A percentile compares a stretch with the other conserved stretches of the same genome.
These are phyloP conservation scores for Alternaria metachromatica DNA, from an alignment of 2,329 filamentous ascomycete genomes.

Conservation along the genomic window DNA sequence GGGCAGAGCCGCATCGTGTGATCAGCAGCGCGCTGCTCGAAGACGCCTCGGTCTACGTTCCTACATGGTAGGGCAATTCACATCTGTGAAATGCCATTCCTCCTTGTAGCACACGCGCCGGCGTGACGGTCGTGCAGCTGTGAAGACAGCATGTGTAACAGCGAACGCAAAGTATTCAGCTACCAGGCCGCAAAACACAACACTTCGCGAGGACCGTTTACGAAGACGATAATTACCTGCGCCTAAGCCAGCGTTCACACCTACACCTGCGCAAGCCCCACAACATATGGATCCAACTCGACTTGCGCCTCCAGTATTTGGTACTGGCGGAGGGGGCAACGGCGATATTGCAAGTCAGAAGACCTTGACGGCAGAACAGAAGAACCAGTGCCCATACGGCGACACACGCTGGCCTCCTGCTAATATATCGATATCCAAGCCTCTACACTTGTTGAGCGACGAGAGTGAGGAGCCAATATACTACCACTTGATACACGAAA, in stretches of 20 bases:
- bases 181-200: neutral
- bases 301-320: neutral
- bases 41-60: neutral
- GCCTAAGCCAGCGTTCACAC: neutral
- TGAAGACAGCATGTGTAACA: neutral
- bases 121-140: neutral
- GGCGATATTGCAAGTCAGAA: neutral
- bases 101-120: neutral
- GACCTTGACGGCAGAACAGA: neutral
- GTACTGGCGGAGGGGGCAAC: neutral
- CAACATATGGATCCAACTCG: neutral
- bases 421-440: neutral
- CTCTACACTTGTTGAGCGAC: neutral
- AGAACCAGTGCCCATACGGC: neutral
- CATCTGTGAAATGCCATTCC: neutral
- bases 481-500: conserved; percentile 11
- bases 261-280: neutral
- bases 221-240: neutral
- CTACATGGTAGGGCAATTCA: neutral
- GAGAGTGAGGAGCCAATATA: conserved; percentile 1
- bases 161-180: neutral
- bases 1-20: neutral
- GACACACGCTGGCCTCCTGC: conserved; percentile 7
- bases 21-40: no score
- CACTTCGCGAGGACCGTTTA: neutral